Conservation (phyloP, 2,329 filamentous ascomycete genomes). For the Aspergillus udagawae region DNA sequence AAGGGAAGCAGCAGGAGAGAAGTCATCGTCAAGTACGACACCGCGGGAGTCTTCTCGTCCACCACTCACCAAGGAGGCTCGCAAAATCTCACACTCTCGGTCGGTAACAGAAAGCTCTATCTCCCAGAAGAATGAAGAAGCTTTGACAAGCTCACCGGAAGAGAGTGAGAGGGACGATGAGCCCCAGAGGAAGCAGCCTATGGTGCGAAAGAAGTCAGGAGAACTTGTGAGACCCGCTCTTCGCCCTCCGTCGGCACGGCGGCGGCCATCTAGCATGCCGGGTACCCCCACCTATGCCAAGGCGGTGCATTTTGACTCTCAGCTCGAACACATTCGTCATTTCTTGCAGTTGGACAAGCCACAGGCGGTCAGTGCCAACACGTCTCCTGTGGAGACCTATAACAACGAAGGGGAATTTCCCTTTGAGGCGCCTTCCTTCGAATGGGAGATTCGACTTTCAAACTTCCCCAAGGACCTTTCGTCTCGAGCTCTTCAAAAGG, state of each 20-base stretch:
- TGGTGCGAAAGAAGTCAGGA: conserved; percentile 97
- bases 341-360: conserved; percentile 92
- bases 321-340: conserved; percentile 92
- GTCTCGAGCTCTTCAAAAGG: conserved; percentile 57
- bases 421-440: conserved; percentile 62
- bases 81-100: conserved; percentile 59
- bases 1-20: conserved; percentile 16
- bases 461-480: conserved; percentile 74
- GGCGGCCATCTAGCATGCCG: conserved; percentile 92
- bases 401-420: conserved; percentile 88
- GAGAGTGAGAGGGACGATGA: conserved; percentile 58
- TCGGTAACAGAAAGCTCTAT: conserved; percentile 57
- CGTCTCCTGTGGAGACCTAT: conserved; percentile 84
- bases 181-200: conserved; percentile 70
- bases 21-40: conserved; percentile 28
- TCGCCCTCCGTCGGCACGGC: conserved; percentile 66
- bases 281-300: conserved; percentile 95
- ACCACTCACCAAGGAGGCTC: conserved; percentile 51
- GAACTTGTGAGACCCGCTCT: conserved; percentile 92
- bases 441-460: conserved; percentile 81
- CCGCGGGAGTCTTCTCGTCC: conserved; percentile 24
- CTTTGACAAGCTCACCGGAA: conserved; percentile 41
- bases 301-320: conserved; percentile 96
- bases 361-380: conserved; percentile 90
- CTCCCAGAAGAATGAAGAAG: conserved; percentile 39